These are phyloP conservation scores for Saturnispora serradocipensis DNA, from an alignment of 805 yeast species.

Conservation along the genomic window DNA sequence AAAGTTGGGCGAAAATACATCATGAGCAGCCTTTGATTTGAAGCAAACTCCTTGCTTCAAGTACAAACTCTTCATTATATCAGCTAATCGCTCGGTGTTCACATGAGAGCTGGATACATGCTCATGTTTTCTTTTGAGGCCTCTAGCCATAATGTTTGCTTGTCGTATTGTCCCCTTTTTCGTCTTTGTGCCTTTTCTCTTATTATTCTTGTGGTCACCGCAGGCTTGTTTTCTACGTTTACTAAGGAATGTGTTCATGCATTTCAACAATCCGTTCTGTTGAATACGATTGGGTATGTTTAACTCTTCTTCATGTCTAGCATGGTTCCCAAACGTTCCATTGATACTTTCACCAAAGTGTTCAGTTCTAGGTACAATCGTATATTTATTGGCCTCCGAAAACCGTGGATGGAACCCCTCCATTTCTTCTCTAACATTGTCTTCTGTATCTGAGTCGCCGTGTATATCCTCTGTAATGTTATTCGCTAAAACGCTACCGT, in stretches of 20 bases:
- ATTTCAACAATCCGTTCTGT: background rate
- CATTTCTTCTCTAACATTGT: background rate
- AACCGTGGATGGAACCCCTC: background rate
- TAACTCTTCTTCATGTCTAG: slow-evolving; percentile 1
- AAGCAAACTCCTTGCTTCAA: slow-evolving; percentile 4
- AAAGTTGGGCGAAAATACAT: slow-evolving; percentile 2
- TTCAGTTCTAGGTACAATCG: slow-evolving; percentile 4
- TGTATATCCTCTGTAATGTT: background rate
- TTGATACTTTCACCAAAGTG: background rate
- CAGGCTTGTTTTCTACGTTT: background rate
- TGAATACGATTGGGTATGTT: background rate
- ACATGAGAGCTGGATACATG: background rate
- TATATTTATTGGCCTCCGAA: background rate
- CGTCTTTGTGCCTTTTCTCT: background rate
- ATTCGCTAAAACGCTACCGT: background rate
- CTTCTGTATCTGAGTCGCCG: background rate
- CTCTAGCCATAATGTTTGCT: background rate
- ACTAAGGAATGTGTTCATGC: background rate
- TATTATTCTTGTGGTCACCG: background rate
- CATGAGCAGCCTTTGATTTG: background rate
- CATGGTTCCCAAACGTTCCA: slow-evolving; percentile 1
- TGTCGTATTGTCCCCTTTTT: background rate
- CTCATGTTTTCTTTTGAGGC: slow-evolving; percentile 2
- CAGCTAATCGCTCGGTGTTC: background rate
- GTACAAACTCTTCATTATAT: slow-evolving; percentile 4